A percentile compares a stretch with the other conserved stretches of the same genome.
These are phyloP conservation scores for Fonsecaea erecta DNA, from an alignment of 2,329 filamentous ascomycete species.

Conservation along the genomic window DNA sequence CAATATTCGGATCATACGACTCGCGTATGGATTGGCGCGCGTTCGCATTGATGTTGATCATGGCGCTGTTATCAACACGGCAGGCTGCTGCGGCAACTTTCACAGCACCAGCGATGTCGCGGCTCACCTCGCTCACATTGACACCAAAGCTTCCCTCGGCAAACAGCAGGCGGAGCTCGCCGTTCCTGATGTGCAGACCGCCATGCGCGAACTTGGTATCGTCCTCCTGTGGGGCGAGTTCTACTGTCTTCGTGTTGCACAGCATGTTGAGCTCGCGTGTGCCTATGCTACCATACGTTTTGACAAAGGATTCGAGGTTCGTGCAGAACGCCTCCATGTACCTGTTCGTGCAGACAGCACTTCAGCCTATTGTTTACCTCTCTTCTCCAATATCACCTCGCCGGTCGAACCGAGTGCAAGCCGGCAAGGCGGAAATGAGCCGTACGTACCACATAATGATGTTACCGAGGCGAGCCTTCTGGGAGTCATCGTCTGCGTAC, in stretches of 20 bases:
- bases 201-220: slow-evolving; percentile 21
- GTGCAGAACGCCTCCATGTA: slow-evolving; percentile 19
- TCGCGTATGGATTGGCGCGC: slow-evolving; percentile 51
- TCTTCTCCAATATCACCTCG: background rate
- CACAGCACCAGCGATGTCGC: slow-evolving; percentile 52
- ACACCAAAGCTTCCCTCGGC: slow-evolving; percentile 52
- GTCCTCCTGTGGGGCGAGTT: slow-evolving; percentile 14
- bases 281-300: slow-evolving; percentile 46
- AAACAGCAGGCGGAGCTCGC: slow-evolving; percentile 55
- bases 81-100: slow-evolving; percentile 51
- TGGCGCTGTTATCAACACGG: slow-evolving; percentile 42
- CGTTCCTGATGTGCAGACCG: slow-evolving; percentile 45
- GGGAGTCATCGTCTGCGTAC: slow-evolving; percentile 47
- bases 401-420: background rate
- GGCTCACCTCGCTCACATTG: slow-evolving; percentile 52
- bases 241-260: slow-evolving; percentile 13
- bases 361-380: background rate
- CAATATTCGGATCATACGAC: slow-evolving; percentile 53
- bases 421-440: background rate
- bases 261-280: slow-evolving; percentile 57
- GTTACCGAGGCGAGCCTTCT: slow-evolving; percentile 44
- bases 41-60: slow-evolving; percentile 48
- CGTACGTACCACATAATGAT: slow-evolving; percentile 51
- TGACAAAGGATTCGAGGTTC: slow-evolving; percentile 47
- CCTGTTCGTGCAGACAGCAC: background rate